phyloP scores from a whole-genome alignment of 805 yeast genomes.

The Cyberlindnera bimundalis region DNA sequence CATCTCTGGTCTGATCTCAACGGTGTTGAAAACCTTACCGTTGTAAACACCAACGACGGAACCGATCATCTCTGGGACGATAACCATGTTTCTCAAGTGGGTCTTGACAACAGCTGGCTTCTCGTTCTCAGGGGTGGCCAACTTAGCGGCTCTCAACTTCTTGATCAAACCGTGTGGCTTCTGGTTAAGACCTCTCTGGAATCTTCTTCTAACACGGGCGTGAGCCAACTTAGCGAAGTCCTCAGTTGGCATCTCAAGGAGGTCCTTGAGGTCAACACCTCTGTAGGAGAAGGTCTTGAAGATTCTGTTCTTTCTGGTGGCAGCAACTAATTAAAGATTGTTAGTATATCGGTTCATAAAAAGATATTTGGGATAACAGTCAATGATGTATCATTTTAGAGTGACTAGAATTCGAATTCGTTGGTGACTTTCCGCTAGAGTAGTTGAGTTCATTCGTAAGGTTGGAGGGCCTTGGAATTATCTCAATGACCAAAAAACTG shows the following conservation, averaged over 20 bases:
- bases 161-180: slow-evolving; percentile 95
- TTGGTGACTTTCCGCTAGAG: too few species aligned
- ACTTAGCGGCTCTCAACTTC: slow-evolving; percentile 97
- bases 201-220: slow-evolving; percentile 99
- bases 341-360: slow-evolving; percentile 18
- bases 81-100: slow-evolving; percentile 97
- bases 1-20: slow-evolving; percentile 99
- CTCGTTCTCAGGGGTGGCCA: slow-evolving; percentile 85
- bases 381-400: too few species aligned
- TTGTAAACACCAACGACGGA: slow-evolving; percentile 98
- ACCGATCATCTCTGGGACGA: slow-evolving; percentile 99
- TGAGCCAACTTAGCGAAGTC: slow-evolving; percentile 95
- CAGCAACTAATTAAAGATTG: slow-evolving; percentile 29
- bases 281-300: slow-evolving; percentile 98
- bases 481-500: too few species aligned
- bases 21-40: slow-evolving; percentile 99
- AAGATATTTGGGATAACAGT: too few species aligned
- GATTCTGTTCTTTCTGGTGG: slow-evolving; percentile 77
- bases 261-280: slow-evolving; percentile 95
- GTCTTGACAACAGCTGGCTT: slow-evolving; percentile 98
- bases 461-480: too few species aligned
- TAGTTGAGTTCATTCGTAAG: too few species aligned
- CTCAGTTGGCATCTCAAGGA: slow-evolving; percentile 91
- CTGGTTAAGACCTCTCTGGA: slow-evolving; percentile 93
- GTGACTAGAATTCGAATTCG: too few species aligned